Base-by-base conservation (phyloP, 176 grass and related monocot species). In the Paspalum vaginatum region DNA sequence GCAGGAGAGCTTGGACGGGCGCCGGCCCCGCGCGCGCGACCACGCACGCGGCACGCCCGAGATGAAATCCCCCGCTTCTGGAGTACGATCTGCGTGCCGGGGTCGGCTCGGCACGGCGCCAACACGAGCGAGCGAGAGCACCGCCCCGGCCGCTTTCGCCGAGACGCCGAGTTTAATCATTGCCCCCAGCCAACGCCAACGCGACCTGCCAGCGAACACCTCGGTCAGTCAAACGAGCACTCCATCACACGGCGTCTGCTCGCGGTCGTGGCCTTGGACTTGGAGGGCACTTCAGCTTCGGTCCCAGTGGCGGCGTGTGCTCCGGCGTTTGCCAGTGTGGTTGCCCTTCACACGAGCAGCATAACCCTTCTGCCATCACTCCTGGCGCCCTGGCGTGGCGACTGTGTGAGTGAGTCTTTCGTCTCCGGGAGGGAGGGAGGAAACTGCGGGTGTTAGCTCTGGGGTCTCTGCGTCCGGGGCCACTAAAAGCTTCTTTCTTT, bases 161-260 rank as follows among this genome's bases (percentile, higher is more conserved):
- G 68, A 21, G 58, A 32, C 78, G 15, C 39, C 24, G 68, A 21
- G 58, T 2, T 1, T 51, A 53, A 82, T 82, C 72, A 22, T 70
- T 65, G 79, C 6, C 71, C 18, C 39, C 50, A 12, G 24, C 12
- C 56, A 47, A 21, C 74, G 68, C 51, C 71, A 67, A 47, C 73
- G 84, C 45, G 20, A 85, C 68, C 40, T 62, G 25, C 58, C 64
- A 42, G 55, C 73, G 39, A 56, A 50, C 63, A n/a, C 42, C 21
- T 59, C 20, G 60, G 75, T 88, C 75, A 84, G 84, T 53, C 64
- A 82, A 86, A 63, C 59, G 20, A 17, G 2, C 53, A 74, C 61
- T 52, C 74, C 67, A 73, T 66, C 62, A 21, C 40, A 42, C 38
- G 1, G 41, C 59, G 8, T 13, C 8, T 22, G 15, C 26, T 20